Conservation (phyloP, 73 alveolate species). For the Blepharisma stoltei region DNA sequence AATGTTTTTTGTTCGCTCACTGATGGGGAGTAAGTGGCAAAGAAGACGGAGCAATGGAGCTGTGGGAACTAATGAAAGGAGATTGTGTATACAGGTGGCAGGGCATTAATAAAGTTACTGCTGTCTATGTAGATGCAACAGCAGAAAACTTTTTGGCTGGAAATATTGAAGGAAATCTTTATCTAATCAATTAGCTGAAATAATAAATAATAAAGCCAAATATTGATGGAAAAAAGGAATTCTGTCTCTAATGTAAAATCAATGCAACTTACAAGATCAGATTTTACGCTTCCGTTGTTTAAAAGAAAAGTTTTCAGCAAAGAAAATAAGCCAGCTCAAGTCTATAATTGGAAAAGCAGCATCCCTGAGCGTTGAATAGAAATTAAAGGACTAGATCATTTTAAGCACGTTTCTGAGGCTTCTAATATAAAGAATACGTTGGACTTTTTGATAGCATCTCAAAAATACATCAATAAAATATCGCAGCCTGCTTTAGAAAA, state of each 20-base stretch:
- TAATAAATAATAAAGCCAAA: too few species aligned
- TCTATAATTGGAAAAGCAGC: conserved; percentile 15
- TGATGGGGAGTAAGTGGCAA: too few species aligned
- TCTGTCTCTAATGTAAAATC: too few species aligned
- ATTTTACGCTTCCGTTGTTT: too few species aligned
- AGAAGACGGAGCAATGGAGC: conserved; percentile 6
- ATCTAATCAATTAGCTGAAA: background rate
- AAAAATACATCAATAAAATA: conserved; percentile 21
- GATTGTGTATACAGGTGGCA: background rate
- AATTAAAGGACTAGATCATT: background rate
- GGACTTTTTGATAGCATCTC: background rate
- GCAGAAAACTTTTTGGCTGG: background rate
- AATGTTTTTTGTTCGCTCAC: too few species aligned
- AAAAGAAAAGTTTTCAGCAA: too few species aligned
- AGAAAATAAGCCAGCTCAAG: background rate
- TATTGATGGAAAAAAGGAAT: too few species aligned
- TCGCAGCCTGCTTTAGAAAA: background rate
- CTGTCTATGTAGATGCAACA: background rate
- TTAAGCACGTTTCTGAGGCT: conserved; percentile 19
- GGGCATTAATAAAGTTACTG: background rate
- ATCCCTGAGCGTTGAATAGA: conserved; percentile 5
- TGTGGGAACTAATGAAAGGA: background rate
- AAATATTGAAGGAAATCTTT: background rate
- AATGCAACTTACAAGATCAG: too few species aligned
- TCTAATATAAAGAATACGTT: background rate